A percentile compares a stretch with the other conserved stretches of the same genome.
phyloP scores from a whole-genome alignment of 208 protist genomes.

The Acanthamoeba healyi region DNA sequence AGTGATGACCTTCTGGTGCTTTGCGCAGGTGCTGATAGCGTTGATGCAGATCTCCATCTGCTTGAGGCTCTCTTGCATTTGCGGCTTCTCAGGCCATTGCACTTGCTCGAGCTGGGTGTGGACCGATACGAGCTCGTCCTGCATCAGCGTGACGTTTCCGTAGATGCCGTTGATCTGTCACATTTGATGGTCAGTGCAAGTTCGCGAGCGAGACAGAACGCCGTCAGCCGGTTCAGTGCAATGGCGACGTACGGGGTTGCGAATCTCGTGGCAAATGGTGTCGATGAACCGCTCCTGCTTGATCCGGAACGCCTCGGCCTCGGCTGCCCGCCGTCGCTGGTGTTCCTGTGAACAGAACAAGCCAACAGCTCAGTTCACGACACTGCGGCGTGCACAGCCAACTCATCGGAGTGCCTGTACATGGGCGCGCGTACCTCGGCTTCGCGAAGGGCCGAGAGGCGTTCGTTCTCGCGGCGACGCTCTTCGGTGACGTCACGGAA shows the following conservation, averaged over 20 bases:
- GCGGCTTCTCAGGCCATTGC: neutral
- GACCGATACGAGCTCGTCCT: neutral
- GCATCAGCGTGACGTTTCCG: conserved; percentile 4
- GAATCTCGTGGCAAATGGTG: conserved; percentile 14
- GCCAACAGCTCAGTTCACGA: too few relatives aligned
- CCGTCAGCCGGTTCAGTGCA: neutral
- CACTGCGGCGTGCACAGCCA: too few relatives aligned
- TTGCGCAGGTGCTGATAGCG: neutral
- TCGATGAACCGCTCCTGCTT: conserved; percentile 38
- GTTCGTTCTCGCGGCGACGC: neutral
- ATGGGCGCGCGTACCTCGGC: neutral
- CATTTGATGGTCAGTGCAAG: too few relatives aligned
- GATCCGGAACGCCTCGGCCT: conserved; percentile 11
- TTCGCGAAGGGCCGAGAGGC: neutral
- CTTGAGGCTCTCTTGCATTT: neutral
- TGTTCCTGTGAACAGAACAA: neutral
- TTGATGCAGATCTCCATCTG: conserved; percentile 33
- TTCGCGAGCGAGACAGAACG: too few relatives aligned
- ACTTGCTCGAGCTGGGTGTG: neutral
- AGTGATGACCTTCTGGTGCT: conserved; percentile 29
- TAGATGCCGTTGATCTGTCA: conserved; percentile 4
- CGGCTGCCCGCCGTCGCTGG: neutral
- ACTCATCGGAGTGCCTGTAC: too few relatives aligned
- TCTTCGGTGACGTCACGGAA: conserved; percentile 17
- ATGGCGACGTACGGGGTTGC: conserved; percentile 7